A percentile compares a stretch with the other conserved stretches of the same genome.
Conservation (phyloP, 1,139 yeast genomes). For the Candida pseudoviswanathii region DNA sequence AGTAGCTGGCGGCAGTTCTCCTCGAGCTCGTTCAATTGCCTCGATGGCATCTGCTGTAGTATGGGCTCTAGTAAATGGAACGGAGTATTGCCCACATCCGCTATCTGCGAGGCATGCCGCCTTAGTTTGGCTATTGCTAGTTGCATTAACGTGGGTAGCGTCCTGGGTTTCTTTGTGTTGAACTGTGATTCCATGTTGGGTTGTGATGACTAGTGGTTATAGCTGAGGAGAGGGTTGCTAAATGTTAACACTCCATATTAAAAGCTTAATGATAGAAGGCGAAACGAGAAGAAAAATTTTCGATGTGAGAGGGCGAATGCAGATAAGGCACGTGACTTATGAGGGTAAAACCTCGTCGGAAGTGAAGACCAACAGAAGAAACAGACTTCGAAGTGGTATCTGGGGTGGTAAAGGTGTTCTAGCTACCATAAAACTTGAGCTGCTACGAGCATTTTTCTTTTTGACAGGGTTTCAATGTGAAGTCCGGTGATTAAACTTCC, state of each 20-base stretch:
- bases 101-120: constrained; percentile 19
- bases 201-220: neutral
- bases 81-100: constrained; percentile 52
- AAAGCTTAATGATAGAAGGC: neutral
- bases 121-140: constrained; percentile 11
- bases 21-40: constrained; percentile 51
- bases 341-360: no score
- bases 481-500: no score
- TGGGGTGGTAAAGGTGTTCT: no score
- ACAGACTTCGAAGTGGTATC: no score
- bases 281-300: neutral
- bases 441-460: no score
- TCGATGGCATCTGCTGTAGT: constrained; percentile 44
- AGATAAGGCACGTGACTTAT: neutral
- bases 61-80: constrained; percentile 49
- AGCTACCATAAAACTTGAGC: no score
- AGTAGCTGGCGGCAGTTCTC: constrained; percentile 40
- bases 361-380: no score
- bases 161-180: constrained; percentile 46
- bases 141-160: constrained; percentile 21
- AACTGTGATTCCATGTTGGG: constrained; percentile 52
- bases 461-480: no score
- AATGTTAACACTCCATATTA: neutral
- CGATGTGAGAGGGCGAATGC: neutral
- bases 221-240: neutral